These are phyloP conservation scores for Penicillium carneum DNA, from an alignment of 2,329 filamentous ascomycete species.

Conservation along the genomic window DNA sequence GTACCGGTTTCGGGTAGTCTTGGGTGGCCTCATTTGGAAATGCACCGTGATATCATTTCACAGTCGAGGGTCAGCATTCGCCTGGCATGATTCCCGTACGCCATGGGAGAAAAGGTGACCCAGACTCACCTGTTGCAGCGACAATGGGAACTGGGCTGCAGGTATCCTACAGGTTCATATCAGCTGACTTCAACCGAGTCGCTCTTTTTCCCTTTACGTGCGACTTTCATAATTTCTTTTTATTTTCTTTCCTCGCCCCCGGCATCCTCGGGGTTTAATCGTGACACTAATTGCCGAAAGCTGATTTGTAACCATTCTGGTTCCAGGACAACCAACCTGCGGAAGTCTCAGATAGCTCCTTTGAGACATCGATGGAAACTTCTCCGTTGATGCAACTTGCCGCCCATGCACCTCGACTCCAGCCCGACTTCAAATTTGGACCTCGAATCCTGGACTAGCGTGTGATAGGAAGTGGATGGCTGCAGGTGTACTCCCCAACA, in stretches of 20 bases:
- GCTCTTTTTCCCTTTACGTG: neutral
- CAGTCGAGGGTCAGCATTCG: neutral
- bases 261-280: constrained; percentile 8
- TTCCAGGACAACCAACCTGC: constrained; percentile 5
- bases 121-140: constrained; percentile 4
- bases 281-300: constrained; percentile 18
- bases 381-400: constrained; percentile 16
- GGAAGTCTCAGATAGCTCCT: constrained; percentile 21
- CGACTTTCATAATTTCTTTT: neutral
- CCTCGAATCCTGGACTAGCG: constrained; percentile 30
- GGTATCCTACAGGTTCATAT: constrained; percentile 24
- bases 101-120: neutral
- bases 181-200: constrained; percentile 29
- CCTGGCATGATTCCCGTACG: neutral
- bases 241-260: neutral
- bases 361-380: constrained; percentile 16
- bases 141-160: constrained; percentile 30
- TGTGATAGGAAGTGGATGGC: constrained; percentile 42
- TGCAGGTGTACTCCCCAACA: constrained; percentile 33
- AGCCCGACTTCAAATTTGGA: constrained; percentile 31
- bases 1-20: constrained; percentile 21
- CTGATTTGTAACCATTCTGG: neutral
- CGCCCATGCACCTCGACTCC: constrained; percentile 26
- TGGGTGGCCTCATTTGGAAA: constrained; percentile 23
- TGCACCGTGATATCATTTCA: constrained; percentile 29